Base-by-base conservation (phyloP, 2,329 filamentous ascomycete species). In the Sporothrix pseudoabietina region DNA sequence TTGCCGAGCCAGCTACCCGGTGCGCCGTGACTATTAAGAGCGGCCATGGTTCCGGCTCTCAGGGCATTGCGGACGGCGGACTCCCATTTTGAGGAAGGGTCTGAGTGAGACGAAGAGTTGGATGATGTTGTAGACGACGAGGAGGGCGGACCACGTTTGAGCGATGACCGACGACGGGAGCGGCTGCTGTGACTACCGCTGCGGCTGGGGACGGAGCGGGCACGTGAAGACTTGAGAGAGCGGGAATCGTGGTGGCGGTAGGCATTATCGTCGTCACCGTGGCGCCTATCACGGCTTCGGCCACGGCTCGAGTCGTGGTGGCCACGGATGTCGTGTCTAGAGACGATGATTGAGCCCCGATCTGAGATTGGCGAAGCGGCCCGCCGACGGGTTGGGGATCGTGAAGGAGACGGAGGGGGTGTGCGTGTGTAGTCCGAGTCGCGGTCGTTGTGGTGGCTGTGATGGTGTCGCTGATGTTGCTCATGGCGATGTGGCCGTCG, bases 11-110 rank as follows among this genome's bases (percentile, higher is more conserved):
- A 79, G 4, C 71, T 66, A 39, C 77, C 77, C 1, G 76, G 76
- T 19, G 71, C 71, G 12, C 73, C 69, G 54, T 77, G 72, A 30
- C 70, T 75, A 41, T 72, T 75, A 16, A 79, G 74, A 4, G 76
- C 76, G 6, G 76, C 77, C 39, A 79, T 71, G 6, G 78, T 74
- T 1, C 77, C 78, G 5, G 78, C 78, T 5, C 78, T 75, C 16
- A 78, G 44, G 0, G 78, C 78, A 44, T 77, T 76, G n/a, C 75
- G 76, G 0, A 72, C 77, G 0, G 77, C 78, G 0, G 59, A 57
- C 61, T 76, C 73, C 77, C 75, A 77, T 1, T 71, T 54, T 35
- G 47, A 54, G 16, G 47, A 54, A 1, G 47, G 41, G 12, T 66
- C 41, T 12, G 61, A 30, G n/a, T 5, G 41, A n/a, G 61, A 47